Percentiles rank a stretch among this genome's conserved stretches.
Conservation (phyloP, 495 filamentous ascomycete species). For the Tuber aestivum region DNA sequence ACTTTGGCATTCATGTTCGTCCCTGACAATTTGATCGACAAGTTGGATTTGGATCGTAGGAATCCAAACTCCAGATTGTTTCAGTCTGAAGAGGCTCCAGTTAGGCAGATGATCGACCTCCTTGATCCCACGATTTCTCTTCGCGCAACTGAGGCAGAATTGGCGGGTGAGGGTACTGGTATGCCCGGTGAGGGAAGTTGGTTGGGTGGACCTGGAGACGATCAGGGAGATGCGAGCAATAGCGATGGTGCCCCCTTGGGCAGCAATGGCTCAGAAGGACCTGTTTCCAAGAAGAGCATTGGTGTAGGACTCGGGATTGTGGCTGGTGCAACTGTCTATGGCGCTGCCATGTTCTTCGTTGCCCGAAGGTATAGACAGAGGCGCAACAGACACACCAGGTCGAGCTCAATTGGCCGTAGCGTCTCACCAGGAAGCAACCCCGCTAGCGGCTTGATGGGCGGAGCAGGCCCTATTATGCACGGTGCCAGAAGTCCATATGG, state of each 20-base stretch:
- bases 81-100: conserved; percentile 54
- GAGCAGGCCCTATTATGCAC: conserved; percentile 49
- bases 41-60: conserved; percentile 59
- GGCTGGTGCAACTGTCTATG: conserved; percentile 80
- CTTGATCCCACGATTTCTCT: conserved; percentile 83
- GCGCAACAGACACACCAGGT: conserved; percentile 70
- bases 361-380: conserved; percentile 88
- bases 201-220: conserved; percentile 17
- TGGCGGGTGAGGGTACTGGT: conserved; percentile 20
- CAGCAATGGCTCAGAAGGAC: conserved; percentile 42
- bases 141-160: conserved; percentile 49
- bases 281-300: conserved; percentile 68
- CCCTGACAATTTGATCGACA: conserved; percentile 58
- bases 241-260: conserved; percentile 40
- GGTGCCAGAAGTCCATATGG: conserved; percentile 51
- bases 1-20: conserved; percentile 73
- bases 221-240: conserved; percentile 45
- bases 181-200: conserved; percentile 21
- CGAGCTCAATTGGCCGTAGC: conserved; percentile 58
- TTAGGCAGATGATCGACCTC: conserved; percentile 64
- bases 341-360: conserved; percentile 96
- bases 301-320: conserved; percentile 75
- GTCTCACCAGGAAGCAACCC: conserved; percentile 52
- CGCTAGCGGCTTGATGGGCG: conserved; percentile 50
- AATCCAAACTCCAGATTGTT: conserved; percentile 68